Percentiles rank a stretch among this genome's conserved stretches.
Evolutionary conservation across 805 yeast genomes (phyloP).

Genomic region (Yarrowia sp.): DNA sequence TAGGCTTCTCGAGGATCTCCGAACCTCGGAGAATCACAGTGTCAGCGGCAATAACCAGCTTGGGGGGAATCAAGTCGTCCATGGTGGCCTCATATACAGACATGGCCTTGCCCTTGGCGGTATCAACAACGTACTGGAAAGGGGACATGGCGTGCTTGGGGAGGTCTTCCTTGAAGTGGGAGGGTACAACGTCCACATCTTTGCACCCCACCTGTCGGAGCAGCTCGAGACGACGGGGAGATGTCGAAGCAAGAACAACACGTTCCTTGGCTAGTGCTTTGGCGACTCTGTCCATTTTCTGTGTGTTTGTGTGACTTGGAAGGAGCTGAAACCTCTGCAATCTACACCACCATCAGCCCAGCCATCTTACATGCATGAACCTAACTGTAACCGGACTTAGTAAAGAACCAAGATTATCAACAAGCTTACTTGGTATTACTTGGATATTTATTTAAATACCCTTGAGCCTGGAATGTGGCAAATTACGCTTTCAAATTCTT

Average conservation of each 20-base stretch:
- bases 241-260: constrained; percentile 79
- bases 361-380: constrained; percentile 20
- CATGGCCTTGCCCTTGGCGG: constrained; percentile 71
- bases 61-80: constrained; percentile 49
- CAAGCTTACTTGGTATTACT: not conserved
- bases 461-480: constrained; percentile 2
- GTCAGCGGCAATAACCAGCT: constrained; percentile 67
- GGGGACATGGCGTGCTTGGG: constrained; percentile 60
- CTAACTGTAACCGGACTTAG: not conserved
- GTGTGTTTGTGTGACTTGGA: constrained; percentile 4
- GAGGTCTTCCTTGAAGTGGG: constrained; percentile 80
- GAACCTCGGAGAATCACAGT: constrained; percentile 72
- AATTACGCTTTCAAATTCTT: not conserved
- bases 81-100: constrained; percentile 61
- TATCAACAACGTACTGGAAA: constrained; percentile 68
- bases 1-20: constrained; percentile 80
- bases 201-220: constrained; percentile 56
- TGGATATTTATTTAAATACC: not conserved
- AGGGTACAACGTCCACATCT: constrained; percentile 57
- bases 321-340: not conserved
- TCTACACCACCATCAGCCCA: not conserved
- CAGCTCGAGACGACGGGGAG: constrained; percentile 83
- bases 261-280: constrained; percentile 42
- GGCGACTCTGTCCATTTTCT: constrained; percentile 22
- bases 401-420: not conserved